Evolutionary conservation across 2,329 filamentous ascomycete genomes (phyloP).

Genomic region (Coniochaeta sp.): DNA sequence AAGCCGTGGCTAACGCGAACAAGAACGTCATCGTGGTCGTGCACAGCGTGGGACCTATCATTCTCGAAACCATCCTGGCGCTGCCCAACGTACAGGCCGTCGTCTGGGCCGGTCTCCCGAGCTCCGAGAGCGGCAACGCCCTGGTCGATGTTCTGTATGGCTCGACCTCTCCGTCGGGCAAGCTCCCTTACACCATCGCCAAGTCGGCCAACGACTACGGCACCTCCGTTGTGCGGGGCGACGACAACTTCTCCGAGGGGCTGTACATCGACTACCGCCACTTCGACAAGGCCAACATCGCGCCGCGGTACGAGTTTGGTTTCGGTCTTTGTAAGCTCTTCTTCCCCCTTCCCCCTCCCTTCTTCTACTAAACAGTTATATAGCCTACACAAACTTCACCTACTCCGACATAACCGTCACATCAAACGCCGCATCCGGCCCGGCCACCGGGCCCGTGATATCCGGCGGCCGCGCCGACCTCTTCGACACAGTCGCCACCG

Average conservation of each 20-base stretch:
- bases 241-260: slow-evolving; percentile 52
- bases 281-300: slow-evolving; percentile 50
- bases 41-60: slow-evolving; percentile 53
- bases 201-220: slow-evolving; percentile 39
- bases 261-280: slow-evolving; percentile 59
- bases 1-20: slow-evolving; percentile 49
- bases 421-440: slow-evolving; percentile 28
- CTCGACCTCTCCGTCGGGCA: slow-evolving; percentile 32
- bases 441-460: slow-evolving; percentile 29
- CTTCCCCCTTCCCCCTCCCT: background rate
- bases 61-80: slow-evolving; percentile 52
- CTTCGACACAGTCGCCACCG: slow-evolving; percentile 36
- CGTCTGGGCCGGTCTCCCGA: slow-evolving; percentile 67
- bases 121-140: slow-evolving; percentile 69
- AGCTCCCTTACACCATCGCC: slow-evolving; percentile 45
- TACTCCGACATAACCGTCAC: slow-evolving; percentile 43
- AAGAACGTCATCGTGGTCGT: slow-evolving; percentile 59
- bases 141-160: slow-evolving; percentile 71
- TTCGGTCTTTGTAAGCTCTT: slow-evolving; percentile 47
- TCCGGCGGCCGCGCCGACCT: slow-evolving; percentile 39
- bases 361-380: background rate
- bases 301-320: slow-evolving; percentile 57
- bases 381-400: slow-evolving; percentile 64
- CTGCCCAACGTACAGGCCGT: slow-evolving; percentile 68
- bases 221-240: slow-evolving; percentile 22